A percentile compares a stretch with the other conserved stretches of the same genome.
These are phyloP conservation scores for Aspergillus candidus DNA, from an alignment of 2,329 filamentous ascomycete species.

Conservation along the genomic window DNA sequence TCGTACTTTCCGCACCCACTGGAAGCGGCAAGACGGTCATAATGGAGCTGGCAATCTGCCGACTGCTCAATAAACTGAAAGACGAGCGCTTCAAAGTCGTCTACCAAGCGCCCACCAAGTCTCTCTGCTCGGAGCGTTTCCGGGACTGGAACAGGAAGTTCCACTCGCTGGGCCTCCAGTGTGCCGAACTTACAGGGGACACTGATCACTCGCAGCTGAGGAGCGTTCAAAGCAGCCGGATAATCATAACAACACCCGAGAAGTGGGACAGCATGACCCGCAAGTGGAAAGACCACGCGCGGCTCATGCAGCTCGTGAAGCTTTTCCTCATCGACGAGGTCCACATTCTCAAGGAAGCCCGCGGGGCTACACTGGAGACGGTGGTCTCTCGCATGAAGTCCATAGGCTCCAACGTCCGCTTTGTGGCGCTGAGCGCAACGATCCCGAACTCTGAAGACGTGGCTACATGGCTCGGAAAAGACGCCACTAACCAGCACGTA, in stretches of 20 bases:
- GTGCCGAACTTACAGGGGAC: slow-evolving; percentile 76
- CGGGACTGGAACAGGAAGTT: slow-evolving; percentile 76
- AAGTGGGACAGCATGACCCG: slow-evolving; percentile 89
- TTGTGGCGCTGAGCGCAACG: slow-evolving; percentile 75
- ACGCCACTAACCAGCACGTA: slow-evolving; percentile 52
- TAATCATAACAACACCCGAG: slow-evolving; percentile 83
- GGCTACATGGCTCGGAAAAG: slow-evolving; percentile 69
- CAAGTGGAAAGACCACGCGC: slow-evolving; percentile 76
- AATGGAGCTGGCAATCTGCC: slow-evolving; percentile 76
- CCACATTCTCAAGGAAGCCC: slow-evolving; percentile 72
- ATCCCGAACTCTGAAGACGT: slow-evolving; percentile 78
- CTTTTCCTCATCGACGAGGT: slow-evolving; percentile 84
- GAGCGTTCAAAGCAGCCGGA: slow-evolving; percentile 65
- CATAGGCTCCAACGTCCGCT: slow-evolving; percentile 66
- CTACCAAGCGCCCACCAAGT: slow-evolving; percentile 80
- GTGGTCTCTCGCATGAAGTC: slow-evolving; percentile 86
- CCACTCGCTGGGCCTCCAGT: slow-evolving; percentile 57
- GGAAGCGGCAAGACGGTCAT: slow-evolving; percentile 80
- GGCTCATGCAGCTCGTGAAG: slow-evolving; percentile 66
- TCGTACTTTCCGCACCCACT: slow-evolving; percentile 75
- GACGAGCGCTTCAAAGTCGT: slow-evolving; percentile 68
- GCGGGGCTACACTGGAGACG: slow-evolving; percentile 74
- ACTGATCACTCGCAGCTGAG: slow-evolving; percentile 62
- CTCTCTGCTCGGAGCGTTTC: slow-evolving; percentile 69
- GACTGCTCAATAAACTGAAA: slow-evolving; percentile 52